Evolutionary conservation across 495 filamentous ascomycete species (phyloP), one percentile per base, ranked within the genome.

Genomic region (Daldinia caldariorum): DNA sequence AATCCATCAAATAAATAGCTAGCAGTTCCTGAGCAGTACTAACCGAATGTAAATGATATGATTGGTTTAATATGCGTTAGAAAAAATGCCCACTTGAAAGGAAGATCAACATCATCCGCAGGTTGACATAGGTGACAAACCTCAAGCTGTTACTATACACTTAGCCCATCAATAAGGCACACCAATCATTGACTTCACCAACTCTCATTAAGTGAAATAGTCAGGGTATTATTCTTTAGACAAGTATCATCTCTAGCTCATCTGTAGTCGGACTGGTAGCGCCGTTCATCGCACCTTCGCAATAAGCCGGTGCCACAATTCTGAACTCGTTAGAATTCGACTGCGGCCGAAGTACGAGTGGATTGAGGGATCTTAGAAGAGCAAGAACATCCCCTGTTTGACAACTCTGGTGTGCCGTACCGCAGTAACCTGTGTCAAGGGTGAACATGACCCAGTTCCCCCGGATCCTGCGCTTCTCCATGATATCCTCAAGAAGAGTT

Each of bases 221-320:
- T 3, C 8, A 2, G 4, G 0, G 4, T 12, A 9, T 20, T 12
- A 9, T 20, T 7, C 0, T 6, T 12, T 47, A 47, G 8, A 47
- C 43, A 22, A 47, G 43, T 47, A 47, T 47, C 3, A 47, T 47
- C 43, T 47, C 43, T 22, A 47, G 8, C 9, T 47, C 43, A 47
- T 22, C 8, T 12, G 10, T 6, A 2, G 22, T 8, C 9, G 9
- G 18, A 22, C 10, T 20, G 4, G 20, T 22, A 22, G 20, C 18
- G 5, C 43, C 18, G 8, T 47, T 47, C 43, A 47, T 47, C 0
- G 16, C 18, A 12, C 43, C 43, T 12, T 47, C 43, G 10, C 43
- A 47, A 22, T 47, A 47, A 47, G 43, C 43, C 16, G 18, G 43
- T 0, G 43, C 43, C 20, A 47, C 9, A 22, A 47, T 47, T 13